Conservation (phyloP, 495 filamentous ascomycete species). For the Aspergillus sclerotiicarbonarius region DNA sequence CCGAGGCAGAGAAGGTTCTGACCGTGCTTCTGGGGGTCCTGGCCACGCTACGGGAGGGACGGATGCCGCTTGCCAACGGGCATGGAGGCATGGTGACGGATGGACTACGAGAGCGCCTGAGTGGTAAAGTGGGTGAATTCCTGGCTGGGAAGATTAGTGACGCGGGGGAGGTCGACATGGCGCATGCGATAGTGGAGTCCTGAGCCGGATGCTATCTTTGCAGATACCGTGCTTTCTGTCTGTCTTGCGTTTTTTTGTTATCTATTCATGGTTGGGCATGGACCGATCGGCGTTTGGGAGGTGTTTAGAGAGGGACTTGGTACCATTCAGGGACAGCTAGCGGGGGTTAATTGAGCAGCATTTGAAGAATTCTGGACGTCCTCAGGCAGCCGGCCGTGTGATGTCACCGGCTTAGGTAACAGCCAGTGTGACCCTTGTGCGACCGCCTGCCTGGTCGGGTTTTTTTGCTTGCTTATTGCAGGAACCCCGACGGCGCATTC, state of each 20-base stretch:
- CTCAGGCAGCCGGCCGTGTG: background rate
- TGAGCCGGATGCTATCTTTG: conserved; percentile 10
- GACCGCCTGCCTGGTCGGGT: background rate
- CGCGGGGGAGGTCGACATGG: conserved; percentile 44
- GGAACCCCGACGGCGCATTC: background rate
- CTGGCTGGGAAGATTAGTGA: conserved; percentile 52
- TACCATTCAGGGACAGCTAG: no score
- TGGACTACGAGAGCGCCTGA: conserved; percentile 55
- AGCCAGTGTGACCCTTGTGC: background rate
- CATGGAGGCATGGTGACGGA: conserved; percentile 44
- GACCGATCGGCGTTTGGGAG: background rate
- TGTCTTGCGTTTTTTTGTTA: background rate
- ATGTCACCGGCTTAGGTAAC: background rate
- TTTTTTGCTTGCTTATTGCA: background rate
- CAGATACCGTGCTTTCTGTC: background rate
- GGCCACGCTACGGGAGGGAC: conserved; percentile 41
- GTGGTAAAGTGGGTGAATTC: conserved; percentile 57
- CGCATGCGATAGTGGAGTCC: conserved; percentile 34
- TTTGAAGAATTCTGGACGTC: no score
- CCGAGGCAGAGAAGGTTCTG: conserved; percentile 63
- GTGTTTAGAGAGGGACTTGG: background rate
- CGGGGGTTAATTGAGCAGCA: no score
- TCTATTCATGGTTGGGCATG: background rate
- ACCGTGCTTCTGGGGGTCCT: conserved; percentile 61
- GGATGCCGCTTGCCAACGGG: conserved; percentile 41